Percentiles rank a stretch among this genome's conserved stretches.
phyloP scores from a whole-genome alignment of 805 yeast species.

The Candida berthetii region DNA sequence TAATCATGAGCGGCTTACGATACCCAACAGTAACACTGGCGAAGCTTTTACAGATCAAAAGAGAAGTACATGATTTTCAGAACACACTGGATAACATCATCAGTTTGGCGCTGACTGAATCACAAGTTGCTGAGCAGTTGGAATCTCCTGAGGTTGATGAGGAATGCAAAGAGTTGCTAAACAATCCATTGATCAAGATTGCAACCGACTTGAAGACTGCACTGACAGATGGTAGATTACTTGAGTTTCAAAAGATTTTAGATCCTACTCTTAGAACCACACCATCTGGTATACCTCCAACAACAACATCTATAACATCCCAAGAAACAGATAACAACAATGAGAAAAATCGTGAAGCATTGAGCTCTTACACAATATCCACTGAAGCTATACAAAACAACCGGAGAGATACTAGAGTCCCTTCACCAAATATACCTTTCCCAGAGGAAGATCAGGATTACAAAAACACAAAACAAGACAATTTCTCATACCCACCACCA shows the following conservation, averaged over 20 bases:
- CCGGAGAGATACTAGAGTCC: no score
- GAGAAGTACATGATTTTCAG: constrained; percentile 2
- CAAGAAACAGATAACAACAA: no score
- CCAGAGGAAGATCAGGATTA: no score
- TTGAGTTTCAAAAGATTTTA: neutral
- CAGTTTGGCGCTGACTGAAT: neutral
- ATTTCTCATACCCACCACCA: neutral
- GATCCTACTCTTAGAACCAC: neutral
- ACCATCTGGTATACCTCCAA: no score
- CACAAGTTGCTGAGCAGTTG: neutral
- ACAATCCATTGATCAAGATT: neutral
- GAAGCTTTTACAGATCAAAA: constrained; percentile 1
- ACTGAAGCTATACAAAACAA: no score
- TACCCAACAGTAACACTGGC: neutral
- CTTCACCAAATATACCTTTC: no score
- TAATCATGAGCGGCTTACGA: no score
- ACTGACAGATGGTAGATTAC: neutral
- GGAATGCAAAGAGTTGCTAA: neutral
- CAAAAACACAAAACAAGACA: no score
- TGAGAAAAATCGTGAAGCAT: no score
- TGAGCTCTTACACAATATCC: no score
- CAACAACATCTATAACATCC: no score
- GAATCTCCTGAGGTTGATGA: neutral
- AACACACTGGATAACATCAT: constrained; percentile 3
- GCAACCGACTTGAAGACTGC: neutral